Conservation (phyloP, 148 eudicot species). For the Rheum nobile region DNA sequence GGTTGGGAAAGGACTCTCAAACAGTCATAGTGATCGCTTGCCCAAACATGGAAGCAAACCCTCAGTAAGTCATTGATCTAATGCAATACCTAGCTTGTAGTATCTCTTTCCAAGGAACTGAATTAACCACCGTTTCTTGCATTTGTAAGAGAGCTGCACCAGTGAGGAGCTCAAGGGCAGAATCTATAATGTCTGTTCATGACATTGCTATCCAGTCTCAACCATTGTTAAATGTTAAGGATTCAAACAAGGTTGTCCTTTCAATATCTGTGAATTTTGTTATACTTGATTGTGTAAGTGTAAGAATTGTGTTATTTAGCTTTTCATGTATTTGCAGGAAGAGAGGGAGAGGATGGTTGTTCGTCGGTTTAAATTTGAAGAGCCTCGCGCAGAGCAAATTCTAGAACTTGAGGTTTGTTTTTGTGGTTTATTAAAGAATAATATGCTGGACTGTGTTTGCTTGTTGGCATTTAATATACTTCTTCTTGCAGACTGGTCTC, state of each 20-base stretch:
- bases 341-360: conserved; percentile 90
- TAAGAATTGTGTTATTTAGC: neutral
- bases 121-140: neutral
- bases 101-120: neutral
- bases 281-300: neutral
- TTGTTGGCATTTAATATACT: neutral
- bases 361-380: conserved; percentile 93
- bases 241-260: conserved; percentile 72
- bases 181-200: conserved; percentile 67
- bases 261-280: neutral
- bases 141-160: conserved; percentile 46
- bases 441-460: neutral
- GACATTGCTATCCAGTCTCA: conserved; percentile 81
- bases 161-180: conserved; percentile 59
- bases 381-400: conserved; percentile 85
- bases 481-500: conserved; percentile 51
- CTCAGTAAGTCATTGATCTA: conserved; percentile 36
- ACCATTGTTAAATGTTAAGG: conserved; percentile 68
- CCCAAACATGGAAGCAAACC: conserved; percentile 62
- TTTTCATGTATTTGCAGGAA: conserved; percentile 40
- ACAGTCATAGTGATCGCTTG: conserved; percentile 46
- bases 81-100: conserved; percentile 1
- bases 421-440: neutral
- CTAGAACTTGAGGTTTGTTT: conserved; percentile 91
- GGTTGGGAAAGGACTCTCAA: conserved; percentile 43